Evolutionary conservation across 768 basidiomycete species (phyloP), one percentile per base, ranked within the genome.

Genomic region (Russula brevipes): DNA sequence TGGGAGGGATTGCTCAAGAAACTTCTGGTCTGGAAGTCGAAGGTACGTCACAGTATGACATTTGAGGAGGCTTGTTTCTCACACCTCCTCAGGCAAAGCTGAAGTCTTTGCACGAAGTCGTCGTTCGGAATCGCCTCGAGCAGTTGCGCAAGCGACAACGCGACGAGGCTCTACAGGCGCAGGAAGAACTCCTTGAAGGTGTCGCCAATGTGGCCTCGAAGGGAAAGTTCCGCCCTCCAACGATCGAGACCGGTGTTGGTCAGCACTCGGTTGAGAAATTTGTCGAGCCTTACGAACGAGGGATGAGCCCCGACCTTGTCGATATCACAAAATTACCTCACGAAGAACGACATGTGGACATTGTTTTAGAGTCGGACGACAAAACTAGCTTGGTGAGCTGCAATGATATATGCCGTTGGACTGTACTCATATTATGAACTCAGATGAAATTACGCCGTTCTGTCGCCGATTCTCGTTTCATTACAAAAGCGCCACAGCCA

Each of bases 1-100:
- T 99, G 97, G 97, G 97, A 98, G 75, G 81, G 85, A 52, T 76
- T 99, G 8, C 75, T 98, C 60, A 91, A 94, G 74, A 97, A 91
- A 73, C 74, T 99, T 39, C 78, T 98, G 30, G 96, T 98, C 3
- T 97, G 92, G 88, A 98, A 98, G 76, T 90, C 97, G 24, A 98
- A 98, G 79, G 94, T 93, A 68, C 44, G 49, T 44, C 51, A 69
- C 67, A 1, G 7, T 45, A 55, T 59, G 1, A 51, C 60, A 51
- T 16, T n/a, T 53, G 8, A 17, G 45, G 33, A 19, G 31, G 16
- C 44, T 46, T 16, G 36, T 46, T 64, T 64, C n/a, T 66, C 54
- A 63, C 58, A 61, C 51, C 41, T 60, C 52, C 61, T 30, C 53
- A 96, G 94, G 89, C 94, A 7, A 97, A 95, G 71, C 81, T 99